Conservation (phyloP, 2,329 filamentous ascomycete genomes). For the Cytospora piceicola region DNA sequence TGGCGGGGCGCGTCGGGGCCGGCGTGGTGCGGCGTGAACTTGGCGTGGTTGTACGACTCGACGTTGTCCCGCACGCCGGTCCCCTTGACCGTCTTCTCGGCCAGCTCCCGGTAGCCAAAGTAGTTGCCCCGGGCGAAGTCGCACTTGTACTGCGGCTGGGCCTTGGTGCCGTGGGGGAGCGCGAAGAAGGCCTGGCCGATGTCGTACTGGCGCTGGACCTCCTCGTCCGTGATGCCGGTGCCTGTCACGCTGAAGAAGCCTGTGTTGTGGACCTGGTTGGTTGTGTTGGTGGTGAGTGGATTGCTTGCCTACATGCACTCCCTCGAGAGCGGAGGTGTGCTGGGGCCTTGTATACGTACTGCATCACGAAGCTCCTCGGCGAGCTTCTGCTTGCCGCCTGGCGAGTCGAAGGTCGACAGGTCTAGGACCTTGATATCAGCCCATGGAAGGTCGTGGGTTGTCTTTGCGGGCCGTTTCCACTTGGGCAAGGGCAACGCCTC, state of each 20-base stretch:
- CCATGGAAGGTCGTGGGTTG: constrained; percentile 43
- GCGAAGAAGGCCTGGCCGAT: constrained; percentile 57
- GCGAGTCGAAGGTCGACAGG: constrained; percentile 50
- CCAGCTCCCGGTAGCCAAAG: constrained; percentile 49
- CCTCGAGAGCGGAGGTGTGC: constrained; percentile 30
- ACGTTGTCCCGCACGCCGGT: constrained; percentile 50
- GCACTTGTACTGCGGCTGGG: constrained; percentile 52
- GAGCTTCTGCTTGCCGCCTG: constrained; percentile 54
- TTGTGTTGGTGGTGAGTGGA: neutral
- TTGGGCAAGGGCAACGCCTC: constrained; percentile 31
- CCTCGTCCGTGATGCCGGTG: constrained; percentile 55
- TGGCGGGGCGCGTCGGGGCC: constrained; percentile 42
- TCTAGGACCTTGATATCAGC: constrained; percentile 59
- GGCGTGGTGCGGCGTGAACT: constrained; percentile 48
- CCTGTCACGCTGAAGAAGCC: constrained; percentile 61
- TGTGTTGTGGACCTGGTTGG: constrained; percentile 35
- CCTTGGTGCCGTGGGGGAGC: constrained; percentile 50
- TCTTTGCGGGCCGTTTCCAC: constrained; percentile 39
- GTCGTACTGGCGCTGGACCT: constrained; percentile 58
- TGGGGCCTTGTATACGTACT: constrained; percentile 35
- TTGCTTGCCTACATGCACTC: neutral
- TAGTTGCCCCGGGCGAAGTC: constrained; percentile 51
- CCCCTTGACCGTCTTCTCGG: constrained; percentile 40
- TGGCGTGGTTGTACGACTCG: constrained; percentile 59
- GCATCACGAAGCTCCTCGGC: constrained; percentile 57